Base-by-base conservation (phyloP, 2,329 filamentous ascomycete genomes). In the Raffaelea albimanens region DNA sequence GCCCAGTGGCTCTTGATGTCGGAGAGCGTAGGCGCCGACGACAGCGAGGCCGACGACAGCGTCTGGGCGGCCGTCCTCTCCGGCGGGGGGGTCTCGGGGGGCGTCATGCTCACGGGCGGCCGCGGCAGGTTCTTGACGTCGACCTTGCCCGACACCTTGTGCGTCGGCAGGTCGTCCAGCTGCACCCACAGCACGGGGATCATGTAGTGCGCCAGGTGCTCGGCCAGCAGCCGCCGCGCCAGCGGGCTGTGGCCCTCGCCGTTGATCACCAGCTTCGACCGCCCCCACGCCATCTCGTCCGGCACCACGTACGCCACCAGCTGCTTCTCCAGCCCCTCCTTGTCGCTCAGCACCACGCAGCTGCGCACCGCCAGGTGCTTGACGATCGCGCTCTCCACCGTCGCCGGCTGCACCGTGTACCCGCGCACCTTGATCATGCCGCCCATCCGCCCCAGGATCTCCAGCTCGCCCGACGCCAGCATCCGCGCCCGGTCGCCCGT, bases 371-470 rank as follows among this genome's bases (percentile, higher is more conserved):
- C 83, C 29, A 90, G 66, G 53, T 85, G 72, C 54, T 79, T 76
- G 47, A 81, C 70, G 49, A 90, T 85, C 5, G 80, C 78, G 55
- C 80, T 83, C 60, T 90, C 83, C 1, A 89, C 84, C 50, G 86
- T 86, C 8, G 80, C 81, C 5, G 85, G 85, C 21, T 88, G 84
- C 3, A 89, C 82, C 1, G 83, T 87, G 58, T 88, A 89, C 1
- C 85, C 85, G 49, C 85, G 78, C 11, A 87, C 75, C 65, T 89
- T 89, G 67, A 89, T 88, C 84, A 89, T 88, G 13, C 80, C 78
- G 14, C 84, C 84, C 1, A 87, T 82, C 45, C 85, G 78, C 31
- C 85, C 85, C 7, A 82, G 87, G 50, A 89, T 87, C 59, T 88
- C 84, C 8, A 89, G 70, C 5, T 82, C 67, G 1, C 85, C 85